phyloP scores from a whole-genome alignment of 305 asterid genomes.

The Fraxinus latifolia region DNA sequence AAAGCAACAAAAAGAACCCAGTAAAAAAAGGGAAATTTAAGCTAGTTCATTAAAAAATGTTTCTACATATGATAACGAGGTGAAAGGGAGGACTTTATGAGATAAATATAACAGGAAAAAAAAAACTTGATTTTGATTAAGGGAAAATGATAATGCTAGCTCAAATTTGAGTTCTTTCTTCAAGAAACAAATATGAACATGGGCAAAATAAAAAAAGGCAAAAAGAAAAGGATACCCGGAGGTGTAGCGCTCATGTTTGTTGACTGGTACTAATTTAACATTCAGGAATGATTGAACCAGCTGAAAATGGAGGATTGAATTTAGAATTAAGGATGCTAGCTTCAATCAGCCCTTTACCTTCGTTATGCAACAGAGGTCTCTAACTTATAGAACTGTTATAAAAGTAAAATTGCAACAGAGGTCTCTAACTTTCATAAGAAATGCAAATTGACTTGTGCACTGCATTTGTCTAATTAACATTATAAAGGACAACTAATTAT shows the following conservation, averaged over 20 bases:
- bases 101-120: neutral
- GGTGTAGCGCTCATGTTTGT: neutral
- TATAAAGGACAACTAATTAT: no score
- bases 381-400: no score
- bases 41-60: neutral
- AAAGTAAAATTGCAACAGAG: neutral
- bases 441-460: neutral
- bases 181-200: neutral
- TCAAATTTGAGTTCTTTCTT: neutral
- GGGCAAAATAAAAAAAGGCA: no score
- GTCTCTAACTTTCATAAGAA: neutral
- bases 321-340: neutral
- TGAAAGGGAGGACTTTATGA: neutral
- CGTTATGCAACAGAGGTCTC: neutral
- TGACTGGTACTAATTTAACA: neutral
- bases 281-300: neutral
- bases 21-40: neutral
- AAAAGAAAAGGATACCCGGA: neutral
- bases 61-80: neutral
- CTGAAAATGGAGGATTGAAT: neutral
- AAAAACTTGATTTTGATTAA: neutral
- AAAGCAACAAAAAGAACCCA: neutral
- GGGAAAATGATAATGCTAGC: neutral
- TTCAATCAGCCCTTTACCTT: neutral
- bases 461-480: no score